Evolutionary conservation across 768 basidiomycete genomes (phyloP).

Genomic region (Pleurotus citrinopileatus): DNA sequence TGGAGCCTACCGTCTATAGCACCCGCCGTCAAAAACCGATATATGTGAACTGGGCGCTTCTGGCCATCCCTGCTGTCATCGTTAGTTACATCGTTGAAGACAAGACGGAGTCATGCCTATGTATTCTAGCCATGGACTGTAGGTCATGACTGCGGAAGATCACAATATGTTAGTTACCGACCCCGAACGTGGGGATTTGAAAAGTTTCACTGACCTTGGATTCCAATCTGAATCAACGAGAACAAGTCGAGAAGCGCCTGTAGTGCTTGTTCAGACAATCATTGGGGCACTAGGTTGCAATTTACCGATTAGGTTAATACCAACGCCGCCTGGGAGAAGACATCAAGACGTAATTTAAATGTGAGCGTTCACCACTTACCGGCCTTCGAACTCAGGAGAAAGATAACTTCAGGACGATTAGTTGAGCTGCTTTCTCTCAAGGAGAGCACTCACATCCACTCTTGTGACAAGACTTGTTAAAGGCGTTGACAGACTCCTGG

Average conservation of each 20-base stretch:
- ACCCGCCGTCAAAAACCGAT: constrained; percentile 81
- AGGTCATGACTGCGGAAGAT: constrained; percentile 68
- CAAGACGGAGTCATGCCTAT: too few relatives aligned
- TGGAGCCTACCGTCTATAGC: constrained; percentile 75
- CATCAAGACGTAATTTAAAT: neutral
- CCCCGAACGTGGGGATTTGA: neutral
- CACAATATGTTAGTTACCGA: neutral
- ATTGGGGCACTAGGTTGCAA: neutral
- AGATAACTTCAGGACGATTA: constrained; percentile 58
- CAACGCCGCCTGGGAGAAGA: constrained; percentile 68
- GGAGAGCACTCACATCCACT: constrained; percentile 56
- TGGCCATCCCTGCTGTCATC: constrained; percentile 76
- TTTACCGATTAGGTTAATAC: constrained; percentile 87
- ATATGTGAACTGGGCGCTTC: constrained; percentile 87
- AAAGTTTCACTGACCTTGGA: constrained; percentile 55
- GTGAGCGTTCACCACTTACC: constrained; percentile 24
- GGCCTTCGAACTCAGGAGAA: constrained; percentile 91
- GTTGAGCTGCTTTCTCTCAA: neutral
- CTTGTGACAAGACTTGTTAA: constrained; percentile 76
- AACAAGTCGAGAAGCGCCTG: constrained; percentile 78
- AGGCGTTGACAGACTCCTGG: constrained; percentile 83
- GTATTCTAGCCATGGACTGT: constrained; percentile 97
- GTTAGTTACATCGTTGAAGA: too few relatives aligned
- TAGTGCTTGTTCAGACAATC: neutral
- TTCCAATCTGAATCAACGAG: constrained; percentile 95